A percentile compares a stretch with the other conserved stretches of the same genome.
phyloP scores from a whole-genome alignment of 768 basidiomycete genomes.

The Termitomyces sp. region DNA sequence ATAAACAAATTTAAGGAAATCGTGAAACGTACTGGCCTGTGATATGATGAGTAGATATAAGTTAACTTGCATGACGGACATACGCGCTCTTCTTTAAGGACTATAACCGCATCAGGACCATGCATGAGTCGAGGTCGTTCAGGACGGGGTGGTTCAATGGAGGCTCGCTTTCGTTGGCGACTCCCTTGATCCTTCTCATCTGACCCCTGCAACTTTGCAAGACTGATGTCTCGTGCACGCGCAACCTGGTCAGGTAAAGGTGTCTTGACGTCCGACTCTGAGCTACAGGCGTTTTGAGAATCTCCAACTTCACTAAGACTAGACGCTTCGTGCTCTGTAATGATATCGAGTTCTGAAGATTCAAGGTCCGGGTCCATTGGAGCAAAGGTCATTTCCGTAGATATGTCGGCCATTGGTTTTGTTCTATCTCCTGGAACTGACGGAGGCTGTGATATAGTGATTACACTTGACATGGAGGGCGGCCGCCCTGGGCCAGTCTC shows the following conservation, averaged over 20 bases:
- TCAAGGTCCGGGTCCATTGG: slow-evolving; percentile 47
- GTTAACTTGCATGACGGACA: slow-evolving; percentile 12
- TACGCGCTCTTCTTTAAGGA: slow-evolving; percentile 86
- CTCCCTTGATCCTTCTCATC: slow-evolving; percentile 4
- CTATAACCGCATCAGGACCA: slow-evolving; percentile 77
- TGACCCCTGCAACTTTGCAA: slow-evolving; percentile 55
- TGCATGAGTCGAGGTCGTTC: slow-evolving; percentile 38
- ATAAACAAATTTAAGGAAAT: slow-evolving; percentile 90
- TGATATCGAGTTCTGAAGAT: slow-evolving; percentile 39
- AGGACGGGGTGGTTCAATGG: slow-evolving; percentile 16
- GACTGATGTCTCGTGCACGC: slow-evolving; percentile 44
- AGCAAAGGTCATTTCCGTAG: slow-evolving; percentile 58
- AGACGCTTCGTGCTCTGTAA: slow-evolving; percentile 32
- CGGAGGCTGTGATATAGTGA: slow-evolving; percentile 79
- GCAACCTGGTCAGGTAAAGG: slow-evolving; percentile 21
- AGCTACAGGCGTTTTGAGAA: slow-evolving; percentile 10
- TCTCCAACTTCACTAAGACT: slow-evolving; percentile 32
- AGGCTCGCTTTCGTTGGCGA: slow-evolving; percentile 10
- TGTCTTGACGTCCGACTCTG: slow-evolving; percentile 10
- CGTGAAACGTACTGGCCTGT: slow-evolving; percentile 83
- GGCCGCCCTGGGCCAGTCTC: slow-evolving; percentile 68
- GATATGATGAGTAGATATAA: neutral
- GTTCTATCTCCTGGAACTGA: slow-evolving; percentile 46
- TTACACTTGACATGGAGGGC: slow-evolving; percentile 73
- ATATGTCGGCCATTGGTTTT: slow-evolving; percentile 29